Evolutionary conservation across 805 yeast genomes (phyloP), one percentile per base, ranked within the genome.

Genomic region (Saturnispora galanensis): DNA sequence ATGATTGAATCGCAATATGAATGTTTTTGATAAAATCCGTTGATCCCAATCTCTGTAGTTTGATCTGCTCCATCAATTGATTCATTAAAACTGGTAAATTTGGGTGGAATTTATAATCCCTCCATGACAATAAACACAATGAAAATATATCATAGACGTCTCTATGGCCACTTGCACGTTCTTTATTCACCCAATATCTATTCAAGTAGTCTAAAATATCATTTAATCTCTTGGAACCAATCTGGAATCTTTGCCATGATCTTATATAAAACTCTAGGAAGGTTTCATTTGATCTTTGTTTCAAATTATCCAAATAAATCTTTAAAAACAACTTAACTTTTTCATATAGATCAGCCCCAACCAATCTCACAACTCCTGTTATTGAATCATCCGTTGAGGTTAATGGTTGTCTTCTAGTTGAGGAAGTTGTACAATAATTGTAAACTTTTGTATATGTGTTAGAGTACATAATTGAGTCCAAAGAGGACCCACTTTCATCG

Each of bases 171-270:
- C 90, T 97, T 36, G 87, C 83, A 57, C 97, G 75, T 64, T 90
- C 97, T 58, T 94, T 89, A 54, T 84, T 84, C 37, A 94, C 96
- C 98, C 98, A 93, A 65, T 90, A 93, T 50, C 97, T 76, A 64
- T 93, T 93, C 76, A 93, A 79, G 64, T 93, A 93, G 61, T 90
- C 96, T 57, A 93, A 85, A 5, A 94, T 89, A 60, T 94, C 93
- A 62, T 87, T 88, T 60, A 93, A 66, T 63, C 86, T 84, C 12
- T 88, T 84, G 1, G 97, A 95, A 26, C 97, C 97, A 43, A 86
- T 79, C 17, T 94, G 78, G 60, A 75, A 93, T 48, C 97, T 75
- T 50, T 79, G 79, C 96, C 97, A 94, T 52, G 82, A 77, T 57
- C 79, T 72, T 38, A 86, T 95, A 56, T 93, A 93, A 58, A 84